Base-by-base conservation (phyloP, 352 stramenopile genomes). In the Elongisporangium prolatum region DNA sequence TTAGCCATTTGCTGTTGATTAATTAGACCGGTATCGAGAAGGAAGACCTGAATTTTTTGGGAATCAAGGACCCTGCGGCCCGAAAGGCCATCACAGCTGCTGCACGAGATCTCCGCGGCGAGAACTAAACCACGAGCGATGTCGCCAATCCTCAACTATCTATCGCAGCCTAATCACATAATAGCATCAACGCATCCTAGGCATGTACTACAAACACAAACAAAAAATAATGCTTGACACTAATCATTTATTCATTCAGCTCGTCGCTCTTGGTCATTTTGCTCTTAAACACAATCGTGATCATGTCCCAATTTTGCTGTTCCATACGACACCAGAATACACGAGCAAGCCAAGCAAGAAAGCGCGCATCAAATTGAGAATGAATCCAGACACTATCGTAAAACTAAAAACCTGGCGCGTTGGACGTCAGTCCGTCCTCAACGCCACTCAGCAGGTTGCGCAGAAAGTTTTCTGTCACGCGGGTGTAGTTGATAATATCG, bases 401-500 rank as follows among this genome's bases (percentile, higher is more conserved):
- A 44, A 44, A 44, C 34, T 44, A 44, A 44, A 44, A 44, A 44
- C 61, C 50, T 48, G 64, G 57, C 1, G 69, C 59, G 54, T 64
- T 73, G 20, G 79, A 85, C 48, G 84, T 93, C 44, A 95, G 58
- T 13, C 93, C 93, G 57, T 97, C 89, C 64, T 97, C 86, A 14
- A 98, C 88, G 50, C 88, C 91, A 22, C 87, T 77, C 28, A 98
- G 74, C 65, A 98, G 56, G 60, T 97, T 96, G 47, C 78, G 75
- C 72, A 97, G 64, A 69, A 98, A 98, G 5, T 79, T 93, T 63
- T 97, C 88, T 18, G 93, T 98, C 64, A 98, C 88, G 57, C 91
- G 88, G 48, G 88, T 97, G 77, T 97, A 98, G 72, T 98, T 98
- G 69, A 97, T 92, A 47, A 98, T 91, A 61, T 98, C 86, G 21